phyloP scores from a whole-genome alignment of 305 asterid species.

The Solanum hybrid region DNA sequence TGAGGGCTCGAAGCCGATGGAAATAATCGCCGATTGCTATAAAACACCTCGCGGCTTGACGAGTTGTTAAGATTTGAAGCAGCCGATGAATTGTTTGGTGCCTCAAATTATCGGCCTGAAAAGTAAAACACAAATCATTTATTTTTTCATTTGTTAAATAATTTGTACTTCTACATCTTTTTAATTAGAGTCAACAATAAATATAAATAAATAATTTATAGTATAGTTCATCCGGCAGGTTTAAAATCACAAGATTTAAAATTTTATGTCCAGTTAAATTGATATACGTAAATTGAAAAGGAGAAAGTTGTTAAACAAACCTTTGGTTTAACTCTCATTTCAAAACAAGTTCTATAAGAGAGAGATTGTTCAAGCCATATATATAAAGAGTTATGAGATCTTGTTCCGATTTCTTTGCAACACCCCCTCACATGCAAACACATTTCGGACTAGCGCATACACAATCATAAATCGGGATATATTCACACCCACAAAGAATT shows the following conservation, averaged over 20 bases:
- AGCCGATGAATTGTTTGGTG: constrained; percentile 57
- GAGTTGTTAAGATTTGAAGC: constrained; percentile 47
- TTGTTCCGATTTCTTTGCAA: neutral
- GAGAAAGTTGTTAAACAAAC: neutral
- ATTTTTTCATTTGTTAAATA: neutral
- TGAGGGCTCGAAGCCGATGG: constrained; percentile 76
- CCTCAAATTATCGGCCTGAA: constrained; percentile 65
- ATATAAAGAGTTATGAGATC: neutral
- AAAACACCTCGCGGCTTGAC: constrained; percentile 58
- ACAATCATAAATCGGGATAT: no score
- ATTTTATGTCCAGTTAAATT: neutral
- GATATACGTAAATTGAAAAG: neutral
- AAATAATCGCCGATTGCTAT: constrained; percentile 59
- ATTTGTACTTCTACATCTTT: neutral
- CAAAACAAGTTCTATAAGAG: neutral
- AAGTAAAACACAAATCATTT: neutral
- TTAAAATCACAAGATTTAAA: neutral
- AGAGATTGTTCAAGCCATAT: neutral
- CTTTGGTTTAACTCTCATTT: neutral
- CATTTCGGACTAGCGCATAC: neutral
- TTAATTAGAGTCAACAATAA: neutral
- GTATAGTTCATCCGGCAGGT: neutral
- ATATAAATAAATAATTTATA: neutral
- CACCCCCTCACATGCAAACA: neutral
- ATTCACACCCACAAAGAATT: no score